phyloP scores from a whole-genome alignment of 306 rosid genomes.

The Carpinus viminea region DNA sequence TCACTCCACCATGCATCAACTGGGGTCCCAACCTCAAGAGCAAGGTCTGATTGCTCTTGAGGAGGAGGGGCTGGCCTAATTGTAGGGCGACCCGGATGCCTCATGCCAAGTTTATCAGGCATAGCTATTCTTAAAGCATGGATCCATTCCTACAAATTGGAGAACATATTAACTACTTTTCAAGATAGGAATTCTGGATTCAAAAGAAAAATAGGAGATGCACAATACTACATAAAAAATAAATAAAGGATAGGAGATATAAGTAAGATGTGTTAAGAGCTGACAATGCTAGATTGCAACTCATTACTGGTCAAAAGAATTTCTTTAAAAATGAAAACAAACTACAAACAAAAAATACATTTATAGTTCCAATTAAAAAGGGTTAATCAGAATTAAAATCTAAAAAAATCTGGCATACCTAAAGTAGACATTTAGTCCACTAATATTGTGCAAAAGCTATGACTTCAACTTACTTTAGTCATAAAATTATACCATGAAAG shows the following conservation, averaged over 20 bases:
- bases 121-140: conserved; percentile 74
- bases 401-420: not conserved
- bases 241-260: not conserved
- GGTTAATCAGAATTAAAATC: not conserved
- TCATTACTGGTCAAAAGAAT: not conserved
- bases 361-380: not conserved
- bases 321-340: not conserved
- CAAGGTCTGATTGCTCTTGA: conserved; percentile 48
- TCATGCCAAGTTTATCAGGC: conserved; percentile 89
- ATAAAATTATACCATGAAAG: not conserved
- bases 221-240: not conserved
- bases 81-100: conserved; percentile 68
- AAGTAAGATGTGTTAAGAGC: not conserved
- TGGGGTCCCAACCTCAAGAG: conserved; percentile 63
- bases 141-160: conserved; percentile 79
- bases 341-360: not conserved
- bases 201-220: conserved; percentile 5
- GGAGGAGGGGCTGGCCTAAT: conserved; percentile 70
- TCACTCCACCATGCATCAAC: conserved; percentile 99
- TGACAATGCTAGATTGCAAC: not conserved
- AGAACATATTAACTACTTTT: conserved; percentile 14
- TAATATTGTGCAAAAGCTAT: not conserved
- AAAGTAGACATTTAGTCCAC: not conserved
- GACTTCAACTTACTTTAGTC: not conserved
- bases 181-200: conserved; percentile 10